Evolutionary conservation across 2,329 filamentous ascomycete genomes (phyloP).

Genomic region (Allantophomopsis lycopodina): DNA sequence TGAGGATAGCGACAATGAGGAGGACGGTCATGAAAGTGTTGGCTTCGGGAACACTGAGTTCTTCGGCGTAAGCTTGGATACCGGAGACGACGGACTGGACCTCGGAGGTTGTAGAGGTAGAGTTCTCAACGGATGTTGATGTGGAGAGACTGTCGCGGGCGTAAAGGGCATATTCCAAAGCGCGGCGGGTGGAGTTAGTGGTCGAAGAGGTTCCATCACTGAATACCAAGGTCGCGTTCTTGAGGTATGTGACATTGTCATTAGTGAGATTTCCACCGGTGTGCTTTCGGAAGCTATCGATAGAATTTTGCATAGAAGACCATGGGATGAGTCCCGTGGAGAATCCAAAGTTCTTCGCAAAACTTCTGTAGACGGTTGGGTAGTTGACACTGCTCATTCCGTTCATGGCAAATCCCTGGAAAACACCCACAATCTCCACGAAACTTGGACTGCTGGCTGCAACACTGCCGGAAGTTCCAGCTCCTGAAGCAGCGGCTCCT

Average conservation of each 20-base stretch:
- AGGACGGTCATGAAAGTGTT: conserved; percentile 97
- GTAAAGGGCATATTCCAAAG: conserved; percentile 32
- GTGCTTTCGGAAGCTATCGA: conserved; percentile 66
- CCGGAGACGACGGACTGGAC: conserved; percentile 44
- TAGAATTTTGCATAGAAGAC: conserved; percentile 64
- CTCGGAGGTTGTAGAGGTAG: conserved; percentile 5
- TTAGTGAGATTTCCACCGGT: conserved; percentile 81
- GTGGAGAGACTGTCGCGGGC: conserved; percentile 37
- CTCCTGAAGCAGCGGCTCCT: conserved; percentile 39
- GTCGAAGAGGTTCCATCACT: conserved; percentile 39
- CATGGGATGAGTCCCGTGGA: conserved; percentile 75
- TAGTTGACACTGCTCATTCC: conserved; percentile 91
- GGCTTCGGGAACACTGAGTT: conserved; percentile 70
- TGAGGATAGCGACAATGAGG: conserved; percentile 73
- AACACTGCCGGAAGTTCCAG: conserved; percentile 34
- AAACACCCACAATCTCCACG: conserved; percentile 73
- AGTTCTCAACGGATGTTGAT: conserved; percentile 24
- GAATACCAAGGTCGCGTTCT: conserved; percentile 64
- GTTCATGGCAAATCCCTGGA: conserved; percentile 88
- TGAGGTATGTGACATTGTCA: conserved; percentile 63
- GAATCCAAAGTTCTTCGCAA: conserved; percentile 88
- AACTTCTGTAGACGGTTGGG: conserved; percentile 77
- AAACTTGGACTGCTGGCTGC: conserved; percentile 71
- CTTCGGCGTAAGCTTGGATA: conserved; percentile 71
- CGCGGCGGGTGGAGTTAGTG: conserved; percentile 37